Percentiles rank a stretch among this genome's conserved stretches.
These are phyloP conservation scores for Rhizopogon rudus DNA, from an alignment of 768 basidiomycete species.

Conservation along the genomic window DNA sequence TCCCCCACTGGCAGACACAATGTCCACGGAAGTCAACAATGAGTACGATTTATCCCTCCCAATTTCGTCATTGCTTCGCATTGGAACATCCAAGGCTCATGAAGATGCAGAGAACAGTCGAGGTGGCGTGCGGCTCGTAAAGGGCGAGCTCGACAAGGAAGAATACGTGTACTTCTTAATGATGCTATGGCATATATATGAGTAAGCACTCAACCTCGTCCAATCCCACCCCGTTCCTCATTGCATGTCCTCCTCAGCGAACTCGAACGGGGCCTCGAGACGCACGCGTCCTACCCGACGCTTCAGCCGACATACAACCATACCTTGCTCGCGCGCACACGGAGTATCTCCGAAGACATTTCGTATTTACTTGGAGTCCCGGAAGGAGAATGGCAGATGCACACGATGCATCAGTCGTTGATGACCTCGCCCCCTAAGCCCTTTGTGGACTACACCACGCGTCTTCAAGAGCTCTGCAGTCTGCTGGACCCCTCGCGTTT, in stretches of 20 bases:
- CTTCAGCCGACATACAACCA: slow-evolving; percentile 72
- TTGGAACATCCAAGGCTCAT: slow-evolving; percentile 46
- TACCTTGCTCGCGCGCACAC: slow-evolving; percentile 55
- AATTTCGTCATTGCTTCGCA: slow-evolving; percentile 33
- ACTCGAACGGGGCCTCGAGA: slow-evolving; percentile 52
- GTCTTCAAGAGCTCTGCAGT: slow-evolving; percentile 45
- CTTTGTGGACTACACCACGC: slow-evolving; percentile 47
- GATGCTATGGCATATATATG: slow-evolving; percentile 77
- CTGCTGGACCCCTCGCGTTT: slow-evolving; percentile 43
- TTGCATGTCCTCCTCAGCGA: slow-evolving; percentile 29
- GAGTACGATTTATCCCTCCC: slow-evolving; percentile 20
- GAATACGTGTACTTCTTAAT: slow-evolving; percentile 71
- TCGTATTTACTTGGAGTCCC: slow-evolving; percentile 50
- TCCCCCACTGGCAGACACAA: too few species aligned
- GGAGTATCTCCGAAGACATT: slow-evolving; percentile 63
- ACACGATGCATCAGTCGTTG: slow-evolving; percentile 49
- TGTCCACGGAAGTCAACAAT: neutral
- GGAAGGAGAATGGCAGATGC: slow-evolving; percentile 47
- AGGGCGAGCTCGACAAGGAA: slow-evolving; percentile 52
- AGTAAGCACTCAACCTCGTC: slow-evolving; percentile 39
- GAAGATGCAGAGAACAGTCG: slow-evolving; percentile 51
- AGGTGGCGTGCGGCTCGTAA: slow-evolving; percentile 52
- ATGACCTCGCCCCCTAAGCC: slow-evolving; percentile 40
- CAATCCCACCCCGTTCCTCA: neutral
- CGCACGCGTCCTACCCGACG: slow-evolving; percentile 55